Base-by-base conservation (phyloP, 805 yeast genomes). In the Barnettozyma wickerhamii region DNA sequence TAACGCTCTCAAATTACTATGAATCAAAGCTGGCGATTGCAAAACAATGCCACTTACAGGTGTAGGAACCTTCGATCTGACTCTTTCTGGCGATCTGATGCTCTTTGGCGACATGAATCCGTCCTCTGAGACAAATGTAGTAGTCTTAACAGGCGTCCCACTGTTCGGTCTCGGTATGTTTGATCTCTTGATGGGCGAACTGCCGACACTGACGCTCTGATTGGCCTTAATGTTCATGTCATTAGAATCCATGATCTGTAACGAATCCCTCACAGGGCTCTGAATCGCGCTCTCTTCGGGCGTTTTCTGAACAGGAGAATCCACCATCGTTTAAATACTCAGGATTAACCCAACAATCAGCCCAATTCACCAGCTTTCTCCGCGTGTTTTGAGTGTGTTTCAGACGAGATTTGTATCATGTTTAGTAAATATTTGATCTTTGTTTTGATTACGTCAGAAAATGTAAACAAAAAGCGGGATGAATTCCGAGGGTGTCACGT, bases 401-500 rank as follows among this genome's bases (percentile, higher is more conserved):
- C 28, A 24, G 28, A 24, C 13, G 30, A 23, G 9, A 9, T 23
- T 23, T 23, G 26, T 23, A 7, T 28, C 17, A 13, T 28, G 15
- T 13, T n/a, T 3, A 23, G 15, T 19, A 19, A 19, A 19, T 23
- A 29, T 26, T 35, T 35, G 37, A 15, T 10, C 10, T 26, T 14
- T 35, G 38, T 35, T 28, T 35, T 31, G 19, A 28, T 24, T 35
- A 12, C 6, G 7, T 18, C 9, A 14, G 35, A 37, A n/a, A 37
- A 31, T 7, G 37, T 38, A 38, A 38, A 38, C 34, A 38, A 29
- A n/a, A 23, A 24, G 24, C 30, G n/a, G n/a, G n/a, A n/a, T n/a
- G n/a, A n/a, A n/a, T n/a, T n/a, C n/a, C n/a, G n/a, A 14, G 4
- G 2, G 4, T 28, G 30, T 13, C 21, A 33, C 28, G 35, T 33